Percentiles rank a stretch among this genome's conserved stretches.
Evolutionary conservation across 2,329 filamentous ascomycete genomes (phyloP).

Genomic region (Fusarium guadeloupense): DNA sequence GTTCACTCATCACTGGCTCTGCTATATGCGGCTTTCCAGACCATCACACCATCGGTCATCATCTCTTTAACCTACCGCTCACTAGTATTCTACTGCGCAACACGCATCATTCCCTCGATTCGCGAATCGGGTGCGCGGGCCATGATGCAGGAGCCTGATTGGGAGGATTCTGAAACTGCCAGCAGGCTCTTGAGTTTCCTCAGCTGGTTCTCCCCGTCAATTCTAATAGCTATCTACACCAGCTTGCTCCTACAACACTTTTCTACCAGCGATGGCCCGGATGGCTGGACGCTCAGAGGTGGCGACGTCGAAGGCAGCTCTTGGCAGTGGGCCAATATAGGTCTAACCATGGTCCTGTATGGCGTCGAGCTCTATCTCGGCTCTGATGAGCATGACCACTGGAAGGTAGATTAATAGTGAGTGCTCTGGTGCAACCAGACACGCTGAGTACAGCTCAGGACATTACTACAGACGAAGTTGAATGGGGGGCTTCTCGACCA

Average conservation of each 20-base stretch:
- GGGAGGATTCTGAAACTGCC: conserved; percentile 86
- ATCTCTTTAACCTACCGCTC: conserved; percentile 94
- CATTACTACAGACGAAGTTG: conserved; percentile 12
- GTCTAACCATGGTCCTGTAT: conserved; percentile 88
- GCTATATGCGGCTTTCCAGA: conserved; percentile 90
- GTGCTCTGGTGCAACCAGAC: neutral
- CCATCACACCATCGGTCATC: conserved; percentile 94
- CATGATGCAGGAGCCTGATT: conserved; percentile 82
- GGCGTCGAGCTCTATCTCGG: conserved; percentile 89
- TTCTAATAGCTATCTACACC: conserved; percentile 95
- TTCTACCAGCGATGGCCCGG: conserved; percentile 74
- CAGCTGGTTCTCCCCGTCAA: conserved; percentile 93
- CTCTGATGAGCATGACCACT: conserved; percentile 87
- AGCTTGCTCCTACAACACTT: conserved; percentile 96
- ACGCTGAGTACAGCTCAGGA: neutral
- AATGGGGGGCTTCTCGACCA: conserved; percentile 10
- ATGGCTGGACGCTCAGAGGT: conserved; percentile 86
- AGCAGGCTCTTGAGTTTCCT: conserved; percentile 83
- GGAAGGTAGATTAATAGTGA: conserved; percentile 83
- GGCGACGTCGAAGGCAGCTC: conserved; percentile 82
- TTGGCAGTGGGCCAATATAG: conserved; percentile 94
- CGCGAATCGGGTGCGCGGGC: conserved; percentile 85
- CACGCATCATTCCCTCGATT: conserved; percentile 93
- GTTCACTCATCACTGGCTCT: conserved; percentile 87
- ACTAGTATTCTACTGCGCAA: conserved; percentile 94